Conservation (phyloP, 495 filamentous ascomycete genomes). For the Penicillium fimorum region DNA sequence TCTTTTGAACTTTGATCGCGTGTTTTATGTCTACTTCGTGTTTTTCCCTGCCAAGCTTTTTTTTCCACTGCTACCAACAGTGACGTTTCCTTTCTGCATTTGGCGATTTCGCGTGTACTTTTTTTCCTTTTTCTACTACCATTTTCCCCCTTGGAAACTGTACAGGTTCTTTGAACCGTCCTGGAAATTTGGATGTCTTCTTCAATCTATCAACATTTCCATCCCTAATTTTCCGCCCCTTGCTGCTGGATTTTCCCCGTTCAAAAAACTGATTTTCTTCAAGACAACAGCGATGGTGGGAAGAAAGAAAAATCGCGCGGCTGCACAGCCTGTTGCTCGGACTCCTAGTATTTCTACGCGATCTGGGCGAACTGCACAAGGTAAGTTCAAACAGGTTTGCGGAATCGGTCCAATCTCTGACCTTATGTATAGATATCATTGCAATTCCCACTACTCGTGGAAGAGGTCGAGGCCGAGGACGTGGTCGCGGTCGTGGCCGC, state of each 20-base stretch:
- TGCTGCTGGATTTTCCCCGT: conserved; percentile 11
- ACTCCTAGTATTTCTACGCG: conserved; percentile 25
- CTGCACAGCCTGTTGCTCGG: conserved; percentile 12
- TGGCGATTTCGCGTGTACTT: conserved; percentile 2
- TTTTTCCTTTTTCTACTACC: not conserved
- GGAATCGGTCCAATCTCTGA: conserved; percentile 4
- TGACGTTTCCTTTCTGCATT: conserved; percentile 5
- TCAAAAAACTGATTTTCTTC: conserved; percentile 9
- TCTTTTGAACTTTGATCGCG: conserved; percentile 1
- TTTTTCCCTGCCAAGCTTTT: conserved; percentile 11
- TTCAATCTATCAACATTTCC: not conserved
- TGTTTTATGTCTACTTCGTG: conserved; percentile 1
- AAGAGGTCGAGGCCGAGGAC: conserved; percentile 24
- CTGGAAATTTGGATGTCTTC: not conserved
- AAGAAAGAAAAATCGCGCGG: conserved; percentile 23
- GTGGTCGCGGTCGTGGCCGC: conserved; percentile 12
- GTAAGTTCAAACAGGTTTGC: conserved; percentile 12
- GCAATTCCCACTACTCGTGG: conserved; percentile 17
- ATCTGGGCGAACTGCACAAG: conserved; percentile 20
- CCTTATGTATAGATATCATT: conserved; percentile 9
- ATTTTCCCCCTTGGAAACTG: not conserved
- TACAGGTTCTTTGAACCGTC: not conserved
- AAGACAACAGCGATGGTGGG: conserved; percentile 37
- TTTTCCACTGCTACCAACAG: conserved; percentile 3
- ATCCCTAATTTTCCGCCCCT: conserved; percentile 6